Base-by-base conservation (phyloP, 2,329 filamentous ascomycete genomes). In the Stachybotrys chlorohalonatus region DNA sequence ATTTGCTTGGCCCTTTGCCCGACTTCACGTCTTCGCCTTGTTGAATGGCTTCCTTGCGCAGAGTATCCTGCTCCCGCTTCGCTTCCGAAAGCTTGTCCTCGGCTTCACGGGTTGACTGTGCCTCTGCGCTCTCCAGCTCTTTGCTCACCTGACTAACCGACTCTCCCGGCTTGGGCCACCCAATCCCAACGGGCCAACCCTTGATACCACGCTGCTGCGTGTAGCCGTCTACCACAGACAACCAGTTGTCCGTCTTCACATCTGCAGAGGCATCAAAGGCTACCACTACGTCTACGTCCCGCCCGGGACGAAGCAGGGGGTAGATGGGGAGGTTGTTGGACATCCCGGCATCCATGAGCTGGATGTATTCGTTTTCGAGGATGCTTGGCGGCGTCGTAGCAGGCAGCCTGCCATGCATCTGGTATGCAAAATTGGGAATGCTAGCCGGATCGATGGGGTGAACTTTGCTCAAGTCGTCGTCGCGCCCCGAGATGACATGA, bases 271-370 rank as follows among this genome's bases (percentile, higher is more conserved):
- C 91, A 68, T 99, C 94, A 68, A 99, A 99, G 3, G 92, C 90
- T 49, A 99, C 82, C 49, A 97, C 76, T 48, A 99, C 80, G 63
- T 99, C 94, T 6, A 99, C 86, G 55, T 95, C 82, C 42, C 94
- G 82, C 2, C 92, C 93, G 0, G 90, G 90, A 11, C 94, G 85
- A 16, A 99, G 83, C 4, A 97, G 80, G 0, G 94, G 94, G 67
- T 99, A 99, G 47, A 97, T 92, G 1, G 94, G 94, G 8, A 99
- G 77, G 65, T 99, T 99, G 68, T 99, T 97, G 60, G 89, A 95
- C 94, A 99, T 99, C 52, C 94, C 94, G 1, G 94, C 92, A 69
- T 99, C 94, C 92, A 96, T 97, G 15, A 93, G 79, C 59, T 89
- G 86, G 16, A 93, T 78, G 67, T 95, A 87, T 49, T 85, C 78